Base-by-base conservation (phyloP, 495 filamentous ascomycete species). In the Bryoglossum gracile region DNA sequence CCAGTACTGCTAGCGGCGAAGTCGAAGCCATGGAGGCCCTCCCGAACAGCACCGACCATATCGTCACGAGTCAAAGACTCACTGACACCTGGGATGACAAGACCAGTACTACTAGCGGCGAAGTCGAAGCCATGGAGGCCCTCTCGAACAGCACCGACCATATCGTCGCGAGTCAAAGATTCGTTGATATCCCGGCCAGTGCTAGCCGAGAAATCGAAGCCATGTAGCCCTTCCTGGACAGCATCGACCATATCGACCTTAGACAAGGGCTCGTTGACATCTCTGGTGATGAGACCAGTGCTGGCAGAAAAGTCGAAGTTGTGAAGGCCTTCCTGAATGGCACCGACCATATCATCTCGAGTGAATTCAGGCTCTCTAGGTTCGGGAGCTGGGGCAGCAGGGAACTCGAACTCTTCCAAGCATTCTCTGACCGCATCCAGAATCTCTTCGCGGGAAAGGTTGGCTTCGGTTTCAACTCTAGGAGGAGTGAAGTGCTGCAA, bases 381-480 rank as follows among this genome's bases (percentile, higher is more conserved):
- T 21, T 65, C 52, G 2, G 71, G 64, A 22, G 50, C 11, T 4
- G 72, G 66, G 1, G 71, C 65, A 4, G 72, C 60, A 3, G 81
- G 72, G 55, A 83, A 83, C 54, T 84, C 81, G 52, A 86, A 84
- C 24, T 83, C 78, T 34, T 86, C 82, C 8, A 95, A 68, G 55
- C 83, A 89, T 56, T 91, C 85, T 33, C 80, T 74, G 34, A 95
- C 81, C 0, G 83, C 81, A 35, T 77, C 74, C 9, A 88, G 71
- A 11, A 94, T 80, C 51, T 94, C 87, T 13, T 89, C 85, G 18
- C 81, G 76, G 0, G 87, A 85, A 21, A 89, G 75, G n/a, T 64
- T 69, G 0, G 80, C 72, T 11, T 82, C 77, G 3, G 75, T 76
- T 23, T 85, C 81, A 11, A 86, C 68, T 33, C 74, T 81, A 0